Percentiles rank a stretch among this genome's conserved stretches.
Conservation (phyloP, 345 rosid genomes). For the Orychophragmus violaceus region DNA sequence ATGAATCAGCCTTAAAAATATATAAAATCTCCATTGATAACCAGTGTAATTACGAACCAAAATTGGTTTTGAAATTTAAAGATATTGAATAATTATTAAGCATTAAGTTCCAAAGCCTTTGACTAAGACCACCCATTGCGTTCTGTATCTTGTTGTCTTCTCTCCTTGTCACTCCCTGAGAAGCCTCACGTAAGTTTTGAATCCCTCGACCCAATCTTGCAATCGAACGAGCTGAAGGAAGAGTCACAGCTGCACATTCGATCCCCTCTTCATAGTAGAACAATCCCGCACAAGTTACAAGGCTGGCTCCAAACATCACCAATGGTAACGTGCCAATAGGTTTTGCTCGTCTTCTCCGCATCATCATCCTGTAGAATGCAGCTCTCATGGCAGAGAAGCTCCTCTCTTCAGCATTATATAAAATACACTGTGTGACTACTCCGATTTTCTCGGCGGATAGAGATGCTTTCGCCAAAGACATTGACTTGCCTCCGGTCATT, state of each 20-base stretch:
- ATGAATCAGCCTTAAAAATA: no score
- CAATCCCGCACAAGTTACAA: slow-evolving; percentile 55
- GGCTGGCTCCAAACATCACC: slow-evolving; percentile 66
- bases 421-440: slow-evolving; percentile 45
- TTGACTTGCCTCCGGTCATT: neutral
- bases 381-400: slow-evolving; percentile 74
- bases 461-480: neutral
- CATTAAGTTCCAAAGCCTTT: slow-evolving; percentile 22
- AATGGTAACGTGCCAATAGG: slow-evolving; percentile 64
- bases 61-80: neutral
- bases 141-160: slow-evolving; percentile 50
- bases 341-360: slow-evolving; percentile 52
- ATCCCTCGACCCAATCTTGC: slow-evolving; percentile 81
- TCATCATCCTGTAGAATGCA: slow-evolving; percentile 62
- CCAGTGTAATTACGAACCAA: neutral
- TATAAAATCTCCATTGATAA: no score
- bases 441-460: slow-evolving; percentile 29
- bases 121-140: slow-evolving; percentile 51
- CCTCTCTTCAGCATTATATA: slow-evolving; percentile 58
- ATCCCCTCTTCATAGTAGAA: slow-evolving; percentile 62
- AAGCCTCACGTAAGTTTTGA: slow-evolving; percentile 40
- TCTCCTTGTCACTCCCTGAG: slow-evolving; percentile 22
- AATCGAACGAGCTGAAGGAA: slow-evolving; percentile 68
- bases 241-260: slow-evolving; percentile 63
- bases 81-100: neutral